Evolutionary conservation across 495 filamentous ascomycete species (phyloP).

Genomic region (Penicillium malachiteum): DNA sequence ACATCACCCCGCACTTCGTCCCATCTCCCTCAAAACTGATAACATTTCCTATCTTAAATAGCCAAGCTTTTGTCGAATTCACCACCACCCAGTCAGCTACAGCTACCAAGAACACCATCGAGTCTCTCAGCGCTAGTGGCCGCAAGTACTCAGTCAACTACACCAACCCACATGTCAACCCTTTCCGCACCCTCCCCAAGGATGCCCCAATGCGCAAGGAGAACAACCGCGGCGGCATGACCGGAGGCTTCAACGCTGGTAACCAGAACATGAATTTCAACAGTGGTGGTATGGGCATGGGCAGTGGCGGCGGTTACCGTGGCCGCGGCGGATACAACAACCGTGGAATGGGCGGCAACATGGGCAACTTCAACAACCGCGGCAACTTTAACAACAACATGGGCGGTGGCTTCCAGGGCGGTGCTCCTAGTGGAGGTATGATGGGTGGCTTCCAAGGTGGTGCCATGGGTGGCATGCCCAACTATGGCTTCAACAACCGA

Average conservation of each 20-base stretch:
- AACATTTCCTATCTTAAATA: constrained; percentile 28
- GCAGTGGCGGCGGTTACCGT: constrained; percentile 37
- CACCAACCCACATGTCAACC: constrained; percentile 74
- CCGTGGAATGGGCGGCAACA: constrained; percentile 19
- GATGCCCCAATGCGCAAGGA: constrained; percentile 78
- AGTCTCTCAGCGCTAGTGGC: constrained; percentile 54
- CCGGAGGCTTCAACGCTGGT: constrained; percentile 15
- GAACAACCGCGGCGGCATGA: constrained; percentile 43
- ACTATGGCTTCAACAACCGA: constrained; percentile 61
- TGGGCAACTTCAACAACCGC: constrained; percentile 25
- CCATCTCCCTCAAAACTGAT: too few species aligned
- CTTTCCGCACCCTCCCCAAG: constrained; percentile 89
- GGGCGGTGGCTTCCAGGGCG: constrained; percentile 47
- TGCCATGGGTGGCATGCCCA: constrained; percentile 57
- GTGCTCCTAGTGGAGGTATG: constrained; percentile 44
- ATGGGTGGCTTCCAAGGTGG: constrained; percentile 57
- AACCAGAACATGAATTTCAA: constrained; percentile 29
- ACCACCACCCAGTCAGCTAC: constrained; percentile 80
- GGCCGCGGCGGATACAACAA: constrained; percentile 47
- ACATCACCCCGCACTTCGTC: too few species aligned
- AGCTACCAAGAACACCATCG: constrained; percentile 79
- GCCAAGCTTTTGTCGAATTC: constrained; percentile 90
- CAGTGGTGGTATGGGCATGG: constrained; percentile 21
- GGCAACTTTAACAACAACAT: constrained; percentile 36
- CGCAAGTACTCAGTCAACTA: constrained; percentile 75